Base-by-base conservation (phyloP, 768 basidiomycete genomes). In the Amanita molliuscula region DNA sequence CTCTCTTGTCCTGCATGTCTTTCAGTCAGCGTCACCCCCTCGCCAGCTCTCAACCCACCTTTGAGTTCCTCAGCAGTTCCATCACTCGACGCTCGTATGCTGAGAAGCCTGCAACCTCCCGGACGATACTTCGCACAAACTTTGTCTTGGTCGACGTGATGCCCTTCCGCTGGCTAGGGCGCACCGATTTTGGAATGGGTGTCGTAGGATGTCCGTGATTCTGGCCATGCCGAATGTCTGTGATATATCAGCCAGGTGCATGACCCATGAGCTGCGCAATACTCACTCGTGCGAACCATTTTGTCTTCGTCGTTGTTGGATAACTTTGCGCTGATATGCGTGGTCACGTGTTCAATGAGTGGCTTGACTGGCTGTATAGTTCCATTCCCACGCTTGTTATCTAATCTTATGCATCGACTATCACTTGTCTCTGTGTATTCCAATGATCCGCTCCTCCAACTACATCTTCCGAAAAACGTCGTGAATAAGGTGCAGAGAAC, bases 31-130 rank as follows among this genome's bases (percentile, higher is more conserved):
- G 50, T 31, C 36, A 41, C 16, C 1, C 29, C 18, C 9, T 1
- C 6, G 5, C 28, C 26, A 47, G 25, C 13, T 25, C 36, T 41
- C 13, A 40, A 33, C 84, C 58, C 65, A 88, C 88, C 77, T 95
- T 96, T 56, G 90, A 93, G 81, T 96, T 97, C 71, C 94, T 83
- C 75, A 96, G 69, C 79, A 99, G 67, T 72, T 99, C 96, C 87
- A 99, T 81, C 50, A 98, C 93, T 59, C 96, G 82, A 64, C 93
- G 79, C 79, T 99, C 96, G 68, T 99, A 98, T 31, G 95, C 85
- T 31, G 92, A 88, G 74, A 96, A 97, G 54, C 95, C 95, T 61
- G 82, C 91, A 66, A 99, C 96, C 78, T 99, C 96, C 59, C 95
- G 82, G 62, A 98, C 77, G 54, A 98, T 78, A 56, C 83, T 86